Conservation (phyloP, 768 basidiomycete species). For the Termitomyces sp. region DNA sequence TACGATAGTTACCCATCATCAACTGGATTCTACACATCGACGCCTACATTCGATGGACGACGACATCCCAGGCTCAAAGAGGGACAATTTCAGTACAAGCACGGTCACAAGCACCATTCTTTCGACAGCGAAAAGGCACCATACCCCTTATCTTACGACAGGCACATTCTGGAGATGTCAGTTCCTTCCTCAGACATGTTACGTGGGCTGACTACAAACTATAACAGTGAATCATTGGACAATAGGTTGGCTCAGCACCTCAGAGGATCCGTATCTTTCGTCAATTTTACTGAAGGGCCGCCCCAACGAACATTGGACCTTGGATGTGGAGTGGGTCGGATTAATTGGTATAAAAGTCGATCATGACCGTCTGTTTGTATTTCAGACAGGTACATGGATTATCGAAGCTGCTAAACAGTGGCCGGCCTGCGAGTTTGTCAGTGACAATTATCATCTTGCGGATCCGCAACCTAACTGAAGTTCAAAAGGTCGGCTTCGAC, state of each 20-base stretch:
- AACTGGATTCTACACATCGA: conserved; percentile 9
- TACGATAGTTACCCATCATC: conserved; percentile 16
- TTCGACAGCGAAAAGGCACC: conserved; percentile 75
- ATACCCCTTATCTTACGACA: conserved; percentile 72
- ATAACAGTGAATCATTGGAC: conserved; percentile 49
- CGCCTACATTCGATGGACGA: conserved; percentile 29
- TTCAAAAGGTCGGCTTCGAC: conserved; percentile 67
- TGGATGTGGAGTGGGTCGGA: conserved; percentile 62
- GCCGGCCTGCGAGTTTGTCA: conserved; percentile 61
- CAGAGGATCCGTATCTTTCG: conserved; percentile 53
- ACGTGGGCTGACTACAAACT: neutral
- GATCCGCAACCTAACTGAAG: neutral
- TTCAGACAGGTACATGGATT: conserved; percentile 64
- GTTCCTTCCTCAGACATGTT: neutral
- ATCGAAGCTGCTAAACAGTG: conserved; percentile 71
- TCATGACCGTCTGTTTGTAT: neutral
- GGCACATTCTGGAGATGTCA: conserved; percentile 61
- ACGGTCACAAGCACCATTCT: conserved; percentile 62
- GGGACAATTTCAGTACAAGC: conserved; percentile 50
- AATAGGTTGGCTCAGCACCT: conserved; percentile 44
- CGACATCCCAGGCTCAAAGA: conserved; percentile 44
- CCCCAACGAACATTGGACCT: conserved; percentile 60
- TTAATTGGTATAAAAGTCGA: neutral
- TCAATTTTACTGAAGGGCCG: conserved; percentile 44
- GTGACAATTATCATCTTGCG: neutral